phyloP scores from a whole-genome alignment of 768 basidiomycete genomes.

The Podaxis mareebaensis region DNA sequence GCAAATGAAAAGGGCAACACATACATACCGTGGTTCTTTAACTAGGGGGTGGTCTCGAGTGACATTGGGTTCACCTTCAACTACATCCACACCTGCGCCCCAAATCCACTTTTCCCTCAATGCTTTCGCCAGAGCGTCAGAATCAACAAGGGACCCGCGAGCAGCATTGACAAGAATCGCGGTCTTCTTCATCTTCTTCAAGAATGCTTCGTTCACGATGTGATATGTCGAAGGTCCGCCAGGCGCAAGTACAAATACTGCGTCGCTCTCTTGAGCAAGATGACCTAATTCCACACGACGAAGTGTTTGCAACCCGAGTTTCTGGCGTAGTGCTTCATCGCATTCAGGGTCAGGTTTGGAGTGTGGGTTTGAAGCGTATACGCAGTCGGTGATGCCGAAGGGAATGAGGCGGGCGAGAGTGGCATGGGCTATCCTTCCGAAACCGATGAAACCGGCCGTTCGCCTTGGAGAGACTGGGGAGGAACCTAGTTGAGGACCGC shows the following conservation, averaged over 20 bases:
- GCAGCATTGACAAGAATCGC: slow-evolving; percentile 84
- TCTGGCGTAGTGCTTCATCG: slow-evolving; percentile 32
- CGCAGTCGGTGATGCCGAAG: slow-evolving; percentile 75
- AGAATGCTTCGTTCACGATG: slow-evolving; percentile 68
- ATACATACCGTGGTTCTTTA: slow-evolving; percentile 63
- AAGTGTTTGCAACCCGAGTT: slow-evolving; percentile 41
- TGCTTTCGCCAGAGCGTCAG: slow-evolving; percentile 82
- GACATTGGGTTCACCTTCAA: slow-evolving; percentile 88
- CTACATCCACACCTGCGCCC: slow-evolving; percentile 92
- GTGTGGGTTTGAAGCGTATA: slow-evolving; percentile 65
- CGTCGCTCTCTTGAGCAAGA: slow-evolving; percentile 78
- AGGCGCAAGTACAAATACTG: slow-evolving; percentile 82
- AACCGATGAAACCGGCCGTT: slow-evolving; percentile 90
- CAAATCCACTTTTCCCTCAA: slow-evolving; percentile 79
- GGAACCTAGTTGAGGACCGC: slow-evolving; percentile 78
- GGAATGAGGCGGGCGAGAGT: slow-evolving; percentile 76
- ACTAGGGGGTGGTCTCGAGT: slow-evolving; percentile 75
- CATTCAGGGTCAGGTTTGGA: slow-evolving; percentile 47
- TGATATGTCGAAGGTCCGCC: slow-evolving; percentile 72
- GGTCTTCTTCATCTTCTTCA: slow-evolving; percentile 83
- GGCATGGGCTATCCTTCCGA: slow-evolving; percentile 91
- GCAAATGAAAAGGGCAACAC: neutral
- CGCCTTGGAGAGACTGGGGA: slow-evolving; percentile 48
- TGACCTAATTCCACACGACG: slow-evolving; percentile 61
- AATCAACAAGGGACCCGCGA: slow-evolving; percentile 88